phyloP scores from a whole-genome alignment of 805 yeast genomes.

The Spathaspora gorwiae region DNA sequence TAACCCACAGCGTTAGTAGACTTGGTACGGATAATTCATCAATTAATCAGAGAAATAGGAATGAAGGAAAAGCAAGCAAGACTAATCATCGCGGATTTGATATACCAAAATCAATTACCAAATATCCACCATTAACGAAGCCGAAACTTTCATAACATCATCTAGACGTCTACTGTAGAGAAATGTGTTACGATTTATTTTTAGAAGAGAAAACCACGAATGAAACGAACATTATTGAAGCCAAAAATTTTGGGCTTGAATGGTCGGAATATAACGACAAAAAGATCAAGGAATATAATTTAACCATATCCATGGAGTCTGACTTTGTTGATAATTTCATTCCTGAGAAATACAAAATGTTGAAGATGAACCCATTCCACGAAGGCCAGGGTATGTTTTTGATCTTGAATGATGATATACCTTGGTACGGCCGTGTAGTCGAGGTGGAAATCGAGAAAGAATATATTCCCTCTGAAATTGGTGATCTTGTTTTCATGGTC shows the following conservation, averaged over 20 bases:
- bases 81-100: conserved; percentile 2
- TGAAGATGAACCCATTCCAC: conserved; percentile 57
- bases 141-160: conserved; percentile 48
- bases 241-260: conserved; percentile 44
- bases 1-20: too few species aligned
- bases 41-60: too few species aligned
- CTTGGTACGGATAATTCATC: too few species aligned
- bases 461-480: conserved; percentile 14
- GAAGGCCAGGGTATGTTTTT: conserved; percentile 56
- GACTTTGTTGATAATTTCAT: conserved; percentile 48
- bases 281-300: conserved; percentile 35
- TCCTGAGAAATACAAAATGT: conserved; percentile 45
- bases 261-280: conserved; percentile 48
- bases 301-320: conserved; percentile 40
- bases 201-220: conserved; percentile 50
- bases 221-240: conserved; percentile 24
- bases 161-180: conserved; percentile 49
- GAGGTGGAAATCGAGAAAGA: conserved; percentile 24
- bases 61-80: too few species aligned
- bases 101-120: conserved; percentile 25
- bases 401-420: conserved; percentile 44
- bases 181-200: conserved; percentile 57
- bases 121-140: conserved; percentile 25
- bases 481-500: conserved; percentile 36
- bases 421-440: conserved; percentile 58